Evolutionary conservation across 345 rosid genomes (phyloP), one percentile per base, ranked within the genome.

Genomic region (Moricandia arvensis): DNA sequence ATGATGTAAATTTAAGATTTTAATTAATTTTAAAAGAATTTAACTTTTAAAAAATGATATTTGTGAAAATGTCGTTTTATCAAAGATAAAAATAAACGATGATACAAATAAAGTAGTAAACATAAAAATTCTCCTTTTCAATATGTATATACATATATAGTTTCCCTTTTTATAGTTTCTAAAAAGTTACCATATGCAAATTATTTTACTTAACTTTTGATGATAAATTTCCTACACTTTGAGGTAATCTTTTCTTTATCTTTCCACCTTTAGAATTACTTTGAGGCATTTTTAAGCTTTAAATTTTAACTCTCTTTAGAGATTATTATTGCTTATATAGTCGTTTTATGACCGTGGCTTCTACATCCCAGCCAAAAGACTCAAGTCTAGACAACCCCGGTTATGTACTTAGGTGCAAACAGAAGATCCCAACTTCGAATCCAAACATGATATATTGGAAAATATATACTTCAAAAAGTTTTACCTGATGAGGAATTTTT

Each of bases 201-300:
- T 13, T 43, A 15, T 15, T 43, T 4, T 1, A 47, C 8, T 47
- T n/a, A 47, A 47, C 8, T 47, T 47, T 47, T 47, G 53, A 47
- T n/a, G 6, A n/a, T 13, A 47, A 43, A 43, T 10, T 11, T 47
- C 53, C 2, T 47, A 47, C 53, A 47, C 53, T 47, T 47, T 47
- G 53, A 47, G 53, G 18, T 47, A 47, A n/a, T 47, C 43, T 76
- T 76, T 33, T 29, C 43, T 5, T 54, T 62, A 51, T 10, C 7
- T n/a, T 33, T 37, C 31, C 47, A 37, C 71, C 18, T 77, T 77
- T 63, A 57, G 26, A 70, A 24, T 71, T 71, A 71, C 72, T 77
- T 64, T 58, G 38, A 59, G 49, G 21, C 30, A 59, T 15, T 67
- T 70, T 77, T 31, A 68, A 63, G 26, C 49, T 70, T 69, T 68